These are phyloP conservation scores for Suillus paluster DNA, from an alignment of 768 basidiomycete genomes.

Conservation along the genomic window DNA sequence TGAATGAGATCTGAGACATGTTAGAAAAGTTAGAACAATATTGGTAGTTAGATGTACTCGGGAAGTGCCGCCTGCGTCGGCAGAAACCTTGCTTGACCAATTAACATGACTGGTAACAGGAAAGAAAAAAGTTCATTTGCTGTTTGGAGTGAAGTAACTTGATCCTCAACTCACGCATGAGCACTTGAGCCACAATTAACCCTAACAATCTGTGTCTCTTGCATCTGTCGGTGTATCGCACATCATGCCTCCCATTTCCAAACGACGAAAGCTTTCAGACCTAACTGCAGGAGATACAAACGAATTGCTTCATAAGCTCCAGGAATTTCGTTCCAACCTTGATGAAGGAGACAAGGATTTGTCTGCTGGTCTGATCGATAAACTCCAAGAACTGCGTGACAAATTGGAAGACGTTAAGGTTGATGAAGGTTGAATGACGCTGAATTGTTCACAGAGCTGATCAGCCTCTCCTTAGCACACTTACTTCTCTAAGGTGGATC, in stretches of 20 bases:
- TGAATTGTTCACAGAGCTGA: neutral
- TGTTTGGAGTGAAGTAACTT: too few species aligned
- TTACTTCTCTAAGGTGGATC: neutral
- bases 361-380: slow-evolving; percentile 10
- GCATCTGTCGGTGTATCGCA: neutral
- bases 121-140: too few species aligned
- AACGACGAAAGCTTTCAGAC: slow-evolving; percentile 3
- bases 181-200: neutral
- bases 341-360: slow-evolving; percentile 24
- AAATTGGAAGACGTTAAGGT: slow-evolving; percentile 1
- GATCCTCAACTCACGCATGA: too few species aligned
- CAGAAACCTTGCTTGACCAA: too few species aligned
- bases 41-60: too few species aligned
- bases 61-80: too few species aligned
- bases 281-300: slow-evolving; percentile 16
- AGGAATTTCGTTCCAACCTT: slow-evolving; percentile 17
- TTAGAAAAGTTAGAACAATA: too few species aligned
- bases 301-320: slow-evolving; percentile 13
- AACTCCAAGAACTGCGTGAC: slow-evolving; percentile 14
- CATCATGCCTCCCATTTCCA: neutral
- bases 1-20: too few species aligned
- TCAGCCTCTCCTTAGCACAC: neutral
- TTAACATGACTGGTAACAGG: too few species aligned
- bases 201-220: neutral
- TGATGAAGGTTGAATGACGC: neutral